Conservation (phyloP, 2,329 filamentous ascomycete species). For the Amphichorda felina region DNA sequence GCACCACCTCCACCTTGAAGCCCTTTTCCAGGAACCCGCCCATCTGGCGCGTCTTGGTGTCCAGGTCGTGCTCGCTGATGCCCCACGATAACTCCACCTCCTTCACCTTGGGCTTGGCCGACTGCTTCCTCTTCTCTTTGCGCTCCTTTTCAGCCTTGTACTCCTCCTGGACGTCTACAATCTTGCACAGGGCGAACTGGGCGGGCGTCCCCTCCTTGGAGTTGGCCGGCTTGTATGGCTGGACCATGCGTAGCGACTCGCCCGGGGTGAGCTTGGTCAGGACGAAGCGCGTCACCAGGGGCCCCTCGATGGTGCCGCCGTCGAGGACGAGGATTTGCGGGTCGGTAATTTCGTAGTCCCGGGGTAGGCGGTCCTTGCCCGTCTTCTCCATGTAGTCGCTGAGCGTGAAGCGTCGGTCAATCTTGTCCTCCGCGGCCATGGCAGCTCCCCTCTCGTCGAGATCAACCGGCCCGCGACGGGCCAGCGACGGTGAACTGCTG, state of each 20-base stretch:
- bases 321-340: constrained; percentile 28
- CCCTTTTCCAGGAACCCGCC: constrained; percentile 61
- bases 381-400: constrained; percentile 15
- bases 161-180: constrained; percentile 47
- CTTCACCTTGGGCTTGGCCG: constrained; percentile 43
- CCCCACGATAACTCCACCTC: constrained; percentile 87
- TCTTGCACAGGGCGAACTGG: constrained; percentile 53
- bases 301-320: constrained; percentile 24
- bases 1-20: constrained; percentile 58
- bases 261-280: constrained; percentile 23
- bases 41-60: constrained; percentile 11
- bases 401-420: constrained; percentile 23
- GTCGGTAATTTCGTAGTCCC: constrained; percentile 32
- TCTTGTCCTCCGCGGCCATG: constrained; percentile 5
- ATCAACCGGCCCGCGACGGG: constrained; percentile 5
- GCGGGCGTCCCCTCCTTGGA: constrained; percentile 9
- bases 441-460: not conserved
- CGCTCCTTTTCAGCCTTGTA: constrained; percentile 27
- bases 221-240: constrained; percentile 21
- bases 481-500: constrained; percentile 1
- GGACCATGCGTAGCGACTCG: constrained; percentile 28
- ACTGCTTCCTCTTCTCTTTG: constrained; percentile 31
- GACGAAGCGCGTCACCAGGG: constrained; percentile 23
- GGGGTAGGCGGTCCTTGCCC: constrained; percentile 24
- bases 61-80: constrained; percentile 31